These are phyloP conservation scores for Megacollybia marginata DNA, from an alignment of 768 basidiomycete species.

Conservation along the genomic window DNA sequence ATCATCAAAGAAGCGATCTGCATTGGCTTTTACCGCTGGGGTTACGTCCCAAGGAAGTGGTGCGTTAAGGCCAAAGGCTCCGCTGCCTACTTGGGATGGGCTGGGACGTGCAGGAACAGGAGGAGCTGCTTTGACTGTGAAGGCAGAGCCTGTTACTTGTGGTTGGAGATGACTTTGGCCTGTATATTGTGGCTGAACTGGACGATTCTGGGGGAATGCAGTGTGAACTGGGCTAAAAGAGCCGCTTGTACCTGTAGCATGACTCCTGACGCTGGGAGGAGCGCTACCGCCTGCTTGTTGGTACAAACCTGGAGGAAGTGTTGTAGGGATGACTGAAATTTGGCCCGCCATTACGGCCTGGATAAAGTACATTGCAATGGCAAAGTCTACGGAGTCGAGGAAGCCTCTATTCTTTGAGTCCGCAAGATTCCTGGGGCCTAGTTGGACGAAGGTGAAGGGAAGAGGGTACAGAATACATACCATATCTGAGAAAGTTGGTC, in stretches of 20 bases:
- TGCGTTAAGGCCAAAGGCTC: conserved; percentile 19
- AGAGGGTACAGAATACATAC: conserved; percentile 31
- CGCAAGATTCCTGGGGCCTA: conserved; percentile 69
- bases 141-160: conserved; percentile 34
- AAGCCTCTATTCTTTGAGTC: conserved; percentile 89
- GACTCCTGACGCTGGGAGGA: conserved; percentile 33
- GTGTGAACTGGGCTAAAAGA: conserved; percentile 50
- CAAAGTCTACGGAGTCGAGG: conserved; percentile 88
- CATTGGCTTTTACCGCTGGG: conserved; percentile 63
- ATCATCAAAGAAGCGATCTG: conserved; percentile 76
- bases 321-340: conserved; percentile 60
- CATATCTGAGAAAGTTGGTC: conserved; percentile 92
- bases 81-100: conserved; percentile 18
- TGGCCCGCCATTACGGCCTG: conserved; percentile 85
- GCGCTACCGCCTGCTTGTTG: conserved; percentile 61
- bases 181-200: conserved; percentile 57
- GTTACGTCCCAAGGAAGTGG: conserved; percentile 74
- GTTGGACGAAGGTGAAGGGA: neutral
- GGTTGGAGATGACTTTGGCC: conserved; percentile 47
- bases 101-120: conserved; percentile 34
- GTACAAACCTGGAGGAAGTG: conserved; percentile 78
- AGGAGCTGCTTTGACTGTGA: conserved; percentile 10
- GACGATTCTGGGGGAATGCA: conserved; percentile 31
- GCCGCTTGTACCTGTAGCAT: conserved; percentile 56
- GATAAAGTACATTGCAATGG: conserved; percentile 94